Base-by-base conservation (phyloP, 108 stramenopile genomes). In the Pseudonitzschia delicatissima region DNA sequence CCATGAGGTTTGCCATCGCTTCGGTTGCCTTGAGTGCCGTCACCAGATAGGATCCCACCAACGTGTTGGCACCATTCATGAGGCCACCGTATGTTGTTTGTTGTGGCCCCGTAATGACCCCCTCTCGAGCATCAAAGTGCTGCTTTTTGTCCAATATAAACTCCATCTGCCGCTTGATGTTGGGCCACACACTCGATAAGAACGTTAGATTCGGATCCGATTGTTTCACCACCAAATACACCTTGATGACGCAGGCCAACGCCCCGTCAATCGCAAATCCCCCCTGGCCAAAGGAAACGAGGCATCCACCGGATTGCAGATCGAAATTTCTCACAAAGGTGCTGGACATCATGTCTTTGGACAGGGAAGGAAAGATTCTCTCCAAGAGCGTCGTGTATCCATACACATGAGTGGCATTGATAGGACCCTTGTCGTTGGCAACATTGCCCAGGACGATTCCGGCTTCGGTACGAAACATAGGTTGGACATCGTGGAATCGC, bases 31-130 rank as follows among this genome's bases (percentile, higher is more conserved):
- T 17, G 3, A 66, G 51, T 11, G 65, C 50, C 5, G 51, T 37
- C 12, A 66, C 47, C 34, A 49, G 34, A 39, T 66, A 66, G 17
- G 65, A 51, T 5, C 65, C 65, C 20, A 66, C 52, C 21, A 52
- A 66, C 1, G 65, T 66, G 32, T 66, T 66, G 50, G 50, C 65
- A 7, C 65, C 65, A 33, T 53, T 33, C 65, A 66, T 66, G 2
- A 33, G 33, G 3, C 50, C 52, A 18, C 52, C 65, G 35, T 66
- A 66, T 3, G 65, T 66, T 20, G 51, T 66, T 53, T 66, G 48
- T 33, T 66, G 65, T 13, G 20, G n/a, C 9, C n/a, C 8, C 2
- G 25, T 17, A 25, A 66, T 66, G 35, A 66, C 65, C 2, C 65
- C 49, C 7, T 52, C 51, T 12, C 27, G n/a, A 2, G 49, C 25